A percentile compares a stretch with the other conserved stretches of the same genome.
phyloP scores from a whole-genome alignment of 257 asterid species.

The Solanum dulcamara region DNA sequence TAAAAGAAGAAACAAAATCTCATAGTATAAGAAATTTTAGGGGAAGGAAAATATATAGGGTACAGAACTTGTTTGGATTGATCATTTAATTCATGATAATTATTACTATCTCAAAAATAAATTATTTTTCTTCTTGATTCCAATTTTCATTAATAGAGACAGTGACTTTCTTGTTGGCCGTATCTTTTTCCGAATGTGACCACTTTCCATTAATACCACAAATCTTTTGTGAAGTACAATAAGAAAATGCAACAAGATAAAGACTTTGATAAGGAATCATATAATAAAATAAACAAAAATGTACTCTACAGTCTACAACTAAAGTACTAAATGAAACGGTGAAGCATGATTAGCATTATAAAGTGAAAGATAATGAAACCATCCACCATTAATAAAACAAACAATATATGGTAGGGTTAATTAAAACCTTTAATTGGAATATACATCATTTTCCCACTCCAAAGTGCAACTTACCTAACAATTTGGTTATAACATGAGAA shows the following conservation, averaged over 20 bases:
- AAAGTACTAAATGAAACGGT: slow-evolving; percentile 15
- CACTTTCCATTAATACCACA: not conserved
- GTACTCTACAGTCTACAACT: not conserved
- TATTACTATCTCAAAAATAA: not conserved
- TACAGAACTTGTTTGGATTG: not conserved
- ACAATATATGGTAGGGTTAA: slow-evolving; percentile 26
- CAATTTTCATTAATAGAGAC: not conserved
- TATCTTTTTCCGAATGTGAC: not conserved
- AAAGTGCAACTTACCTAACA: slow-evolving; percentile 22
- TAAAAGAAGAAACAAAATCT: not conserved
- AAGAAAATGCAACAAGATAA: slow-evolving; percentile 11
- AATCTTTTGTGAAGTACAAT: slow-evolving; percentile 2
- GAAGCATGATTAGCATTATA: slow-evolving; percentile 27
- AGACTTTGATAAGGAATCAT: slow-evolving; percentile 3
- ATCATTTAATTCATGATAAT: not conserved
- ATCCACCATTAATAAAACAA: slow-evolving; percentile 37
- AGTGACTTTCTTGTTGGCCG: not conserved
- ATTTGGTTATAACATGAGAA: slow-evolving; percentile 21
- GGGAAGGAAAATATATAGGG: not conserved
- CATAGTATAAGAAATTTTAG: not conserved
- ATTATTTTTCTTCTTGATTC: not conserved
- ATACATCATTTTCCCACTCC: not conserved
- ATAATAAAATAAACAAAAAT: not conserved
- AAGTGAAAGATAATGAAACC: slow-evolving; percentile 12
- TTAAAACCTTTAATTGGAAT: slow-evolving; percentile 7